Conservation (phyloP, 805 yeast species). For the Hanseniaspora osmophila region DNA sequence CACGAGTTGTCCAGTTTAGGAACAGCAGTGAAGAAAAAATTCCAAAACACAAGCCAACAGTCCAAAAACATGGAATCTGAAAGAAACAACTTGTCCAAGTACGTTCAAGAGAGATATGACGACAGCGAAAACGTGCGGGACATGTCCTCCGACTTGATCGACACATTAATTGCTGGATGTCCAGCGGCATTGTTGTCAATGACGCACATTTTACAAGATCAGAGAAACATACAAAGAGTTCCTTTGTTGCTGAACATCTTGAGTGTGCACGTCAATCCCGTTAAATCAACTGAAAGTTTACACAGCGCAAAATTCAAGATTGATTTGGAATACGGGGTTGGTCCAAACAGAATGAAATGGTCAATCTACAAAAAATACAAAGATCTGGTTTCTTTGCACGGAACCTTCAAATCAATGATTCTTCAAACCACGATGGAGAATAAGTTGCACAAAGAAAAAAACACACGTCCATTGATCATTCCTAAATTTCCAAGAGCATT, state of each 20-base stretch:
- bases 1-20: neutral
- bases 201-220: constrained; percentile 63
- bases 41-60: neutral
- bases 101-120: neutral
- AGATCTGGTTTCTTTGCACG: constrained; percentile 61
- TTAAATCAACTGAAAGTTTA: constrained; percentile 23
- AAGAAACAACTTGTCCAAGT: constrained; percentile 1
- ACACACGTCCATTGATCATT: constrained; percentile 16
- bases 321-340: constrained; percentile 85
- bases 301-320: constrained; percentile 33
- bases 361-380: constrained; percentile 54
- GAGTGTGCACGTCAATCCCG: constrained; percentile 41
- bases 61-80: neutral
- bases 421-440: constrained; percentile 29
- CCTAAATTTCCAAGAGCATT: constrained; percentile 15
- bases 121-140: constrained; percentile 13
- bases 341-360: constrained; percentile 70
- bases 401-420: constrained; percentile 42
- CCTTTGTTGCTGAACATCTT: constrained; percentile 68
- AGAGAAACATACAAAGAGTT: constrained; percentile 60
- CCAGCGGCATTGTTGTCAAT: constrained; percentile 68
- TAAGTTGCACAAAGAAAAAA: constrained; percentile 16
- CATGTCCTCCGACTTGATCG: constrained; percentile 30
- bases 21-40: neutral
- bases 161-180: constrained; percentile 46